Evolutionary conservation across 2,329 filamentous ascomycete species (phyloP).

Genomic region (Cladophialophora carrionii): DNA sequence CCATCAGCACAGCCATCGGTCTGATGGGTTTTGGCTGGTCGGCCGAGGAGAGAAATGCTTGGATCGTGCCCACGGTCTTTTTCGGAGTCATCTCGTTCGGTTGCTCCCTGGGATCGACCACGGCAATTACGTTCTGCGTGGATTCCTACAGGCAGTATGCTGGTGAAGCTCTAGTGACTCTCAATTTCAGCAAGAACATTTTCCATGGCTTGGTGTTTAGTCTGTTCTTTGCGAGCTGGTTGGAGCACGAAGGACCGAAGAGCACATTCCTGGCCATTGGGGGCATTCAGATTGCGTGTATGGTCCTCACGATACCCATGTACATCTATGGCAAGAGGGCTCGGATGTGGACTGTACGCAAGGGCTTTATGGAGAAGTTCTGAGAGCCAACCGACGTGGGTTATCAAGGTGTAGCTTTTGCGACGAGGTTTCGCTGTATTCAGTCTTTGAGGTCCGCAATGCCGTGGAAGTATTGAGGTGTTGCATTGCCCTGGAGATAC

Average conservation of each 20-base stretch:
- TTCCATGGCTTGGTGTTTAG: conserved; percentile 88
- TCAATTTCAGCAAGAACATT: conserved; percentile 94
- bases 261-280: conserved; percentile 81
- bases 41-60: conserved; percentile 70
- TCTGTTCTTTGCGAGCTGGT: conserved; percentile 84
- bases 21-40: conserved; percentile 98
- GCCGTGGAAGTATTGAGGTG: background rate
- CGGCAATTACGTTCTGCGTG: conserved; percentile 89
- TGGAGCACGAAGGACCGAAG: conserved; percentile 73
- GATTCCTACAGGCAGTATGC: conserved; percentile 93
- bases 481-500: background rate
- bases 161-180: conserved; percentile 87
- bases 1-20: conserved; percentile 76
- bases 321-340: conserved; percentile 90
- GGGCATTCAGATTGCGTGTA: conserved; percentile 76
- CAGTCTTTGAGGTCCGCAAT: background rate
- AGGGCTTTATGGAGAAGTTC: conserved; percentile 82
- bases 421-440: background rate
- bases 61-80: conserved; percentile 92
- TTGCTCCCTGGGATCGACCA: conserved; percentile 86
- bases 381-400: conserved; percentile 40
- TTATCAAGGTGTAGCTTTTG: background rate
- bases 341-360: conserved; percentile 90
- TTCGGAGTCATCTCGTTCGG: conserved; percentile 92
- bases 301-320: conserved; percentile 82